phyloP scores from a whole-genome alignment of 306 rosid species.

The Lablab purpureus region DNA sequence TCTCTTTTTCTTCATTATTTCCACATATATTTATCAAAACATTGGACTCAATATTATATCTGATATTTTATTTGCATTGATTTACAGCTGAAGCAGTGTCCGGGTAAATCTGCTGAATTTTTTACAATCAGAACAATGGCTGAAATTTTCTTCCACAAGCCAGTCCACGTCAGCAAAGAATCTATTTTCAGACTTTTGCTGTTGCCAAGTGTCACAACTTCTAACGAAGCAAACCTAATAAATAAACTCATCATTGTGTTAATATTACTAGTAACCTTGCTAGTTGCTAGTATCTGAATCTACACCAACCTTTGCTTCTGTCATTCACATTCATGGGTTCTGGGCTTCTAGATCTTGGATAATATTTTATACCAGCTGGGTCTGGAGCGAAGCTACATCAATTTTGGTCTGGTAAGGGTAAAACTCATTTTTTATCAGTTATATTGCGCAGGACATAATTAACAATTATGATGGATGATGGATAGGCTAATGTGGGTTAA shows the following conservation, averaged over 20 bases:
- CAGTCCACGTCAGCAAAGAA: constrained; percentile 36
- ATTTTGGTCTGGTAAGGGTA: constrained; percentile 37
- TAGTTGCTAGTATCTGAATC: constrained; percentile 4
- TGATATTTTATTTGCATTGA: not conserved
- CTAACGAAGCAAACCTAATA: constrained; percentile 28
- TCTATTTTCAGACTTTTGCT: constrained; percentile 21
- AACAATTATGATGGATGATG: not conserved
- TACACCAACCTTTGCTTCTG: constrained; percentile 9
- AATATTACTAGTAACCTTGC: not conserved
- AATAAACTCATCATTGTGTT: not conserved
- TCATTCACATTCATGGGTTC: constrained; percentile 41
- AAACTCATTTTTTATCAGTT: not conserved
- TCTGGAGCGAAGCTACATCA: constrained; percentile 35
- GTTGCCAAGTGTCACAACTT: constrained; percentile 42
- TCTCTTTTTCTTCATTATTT: not conserved
- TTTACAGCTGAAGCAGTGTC: constrained; percentile 28
- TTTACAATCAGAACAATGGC: constrained; percentile 21
- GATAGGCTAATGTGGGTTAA: not conserved
- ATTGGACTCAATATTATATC: not conserved
- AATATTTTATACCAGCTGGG: constrained; percentile 16
- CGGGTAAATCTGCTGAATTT: constrained; percentile 48
- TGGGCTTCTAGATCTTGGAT: constrained; percentile 43
- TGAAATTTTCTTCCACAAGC: constrained; percentile 23
- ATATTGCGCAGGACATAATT: not conserved
- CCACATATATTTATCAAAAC: not conserved